Base-by-base conservation (phyloP, 1,284 basidiomycete genomes). In the Boletus holoroseus region DNA sequence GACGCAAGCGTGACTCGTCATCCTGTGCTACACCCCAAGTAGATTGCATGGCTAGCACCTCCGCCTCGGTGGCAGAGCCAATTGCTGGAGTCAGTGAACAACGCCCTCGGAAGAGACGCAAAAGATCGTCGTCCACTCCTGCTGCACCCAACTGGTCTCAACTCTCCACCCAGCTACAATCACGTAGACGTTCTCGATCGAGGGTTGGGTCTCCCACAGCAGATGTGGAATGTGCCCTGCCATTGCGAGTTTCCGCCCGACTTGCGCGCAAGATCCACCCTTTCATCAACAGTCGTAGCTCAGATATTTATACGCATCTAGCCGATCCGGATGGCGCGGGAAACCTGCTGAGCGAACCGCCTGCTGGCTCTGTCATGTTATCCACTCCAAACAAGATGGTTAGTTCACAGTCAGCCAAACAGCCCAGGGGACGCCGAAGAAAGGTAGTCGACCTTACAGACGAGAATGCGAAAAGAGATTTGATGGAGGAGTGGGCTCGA, bases 401-500 rank as follows among this genome's bases (percentile, higher is more conserved):
- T 30, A n/a, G 35, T 34, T 41, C 50, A 24, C 53, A 32, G 15
- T 32, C 54, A 9, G 24, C 15, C 20, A 54, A 47, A 40, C 59
- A 46, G 24, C 16, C 31, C 16, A 63, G 35, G 40, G 58, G 62
- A 11, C 63, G 48, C 37, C 52, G 38, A 48, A 53, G 49, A 43
- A 55, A 49, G 47, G 28, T 5, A 2, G n/a, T 46, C 22, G 50
- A 58, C 38, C 49, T 66, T 47, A 43, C 42, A 22, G 56, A 69
- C 28, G 60, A 63, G 37, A 51, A 47, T 20, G 34, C 47, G n/a
- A 68, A 54, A 44, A 56, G 13, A 18, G 44, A 54, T 32, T 30
- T 68, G 22, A 65, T 65, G 39, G 58, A 67, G 26, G 58, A 68
- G 39, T 69, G 63, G 63, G 63, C 62, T 26, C 61, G 47, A 22